phyloP scores from a whole-genome alignment of 192 early-diverging fungal genomes.

The Rhizophlyctis rosea region DNA sequence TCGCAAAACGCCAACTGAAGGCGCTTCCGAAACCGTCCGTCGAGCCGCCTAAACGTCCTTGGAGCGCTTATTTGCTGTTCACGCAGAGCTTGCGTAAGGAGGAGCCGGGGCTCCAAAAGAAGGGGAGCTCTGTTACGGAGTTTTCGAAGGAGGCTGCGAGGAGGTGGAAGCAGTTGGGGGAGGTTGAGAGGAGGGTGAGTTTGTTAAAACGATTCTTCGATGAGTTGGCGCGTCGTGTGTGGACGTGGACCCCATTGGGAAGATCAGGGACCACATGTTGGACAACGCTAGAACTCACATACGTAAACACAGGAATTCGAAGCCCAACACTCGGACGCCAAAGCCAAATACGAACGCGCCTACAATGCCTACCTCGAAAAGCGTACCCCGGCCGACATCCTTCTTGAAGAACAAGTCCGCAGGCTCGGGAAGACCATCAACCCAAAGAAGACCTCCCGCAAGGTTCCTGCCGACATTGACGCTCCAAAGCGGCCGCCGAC shows the following conservation, averaged over 20 bases:
- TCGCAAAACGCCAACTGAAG: conserved; percentile 1
- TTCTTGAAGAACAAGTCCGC: background rate
- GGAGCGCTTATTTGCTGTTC: background rate
- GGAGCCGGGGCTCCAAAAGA: too few relatives aligned
- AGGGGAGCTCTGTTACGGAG: too few relatives aligned
- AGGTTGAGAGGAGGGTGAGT: too few relatives aligned
- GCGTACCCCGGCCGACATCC: conserved; percentile 1
- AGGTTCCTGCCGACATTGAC: background rate
- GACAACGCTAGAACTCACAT: too few relatives aligned
- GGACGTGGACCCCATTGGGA: too few relatives aligned
- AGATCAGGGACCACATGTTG: too few relatives aligned
- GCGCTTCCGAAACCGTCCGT: background rate
- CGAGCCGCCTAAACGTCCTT: background rate
- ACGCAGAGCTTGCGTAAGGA: too few relatives aligned
- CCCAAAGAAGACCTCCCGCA: background rate
- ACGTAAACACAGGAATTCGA: too few relatives aligned
- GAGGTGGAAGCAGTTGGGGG: too few relatives aligned
- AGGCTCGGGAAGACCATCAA: background rate
- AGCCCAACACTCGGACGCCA: background rate
- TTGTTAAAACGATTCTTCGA: too few relatives aligned
- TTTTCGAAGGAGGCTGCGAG: too few relatives aligned
- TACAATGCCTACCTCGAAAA: conserved; percentile 1
- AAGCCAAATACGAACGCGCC: background rate
- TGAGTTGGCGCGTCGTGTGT: too few relatives aligned
- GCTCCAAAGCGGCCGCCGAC: background rate